These are phyloP conservation scores for Kwoniella shandongensis DNA, from an alignment of 768 basidiomycete genomes.

Conservation along the genomic window DNA sequence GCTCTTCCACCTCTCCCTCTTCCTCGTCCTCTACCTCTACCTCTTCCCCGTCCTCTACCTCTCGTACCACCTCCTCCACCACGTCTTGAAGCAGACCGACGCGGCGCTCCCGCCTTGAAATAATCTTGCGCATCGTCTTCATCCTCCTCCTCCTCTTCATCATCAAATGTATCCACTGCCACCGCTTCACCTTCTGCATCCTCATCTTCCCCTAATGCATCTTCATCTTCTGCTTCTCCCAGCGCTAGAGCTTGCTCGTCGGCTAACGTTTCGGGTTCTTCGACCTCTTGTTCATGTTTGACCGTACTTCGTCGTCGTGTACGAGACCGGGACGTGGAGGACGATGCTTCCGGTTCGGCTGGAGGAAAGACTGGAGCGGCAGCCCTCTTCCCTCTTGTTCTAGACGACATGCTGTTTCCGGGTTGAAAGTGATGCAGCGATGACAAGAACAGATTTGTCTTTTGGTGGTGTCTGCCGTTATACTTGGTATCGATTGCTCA, in stretches of 20 bases:
- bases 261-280: constrained; percentile 8
- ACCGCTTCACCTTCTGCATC: constrained; percentile 25
- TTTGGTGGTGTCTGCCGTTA: no score
- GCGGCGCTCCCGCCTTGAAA: neutral
- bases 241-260: constrained; percentile 14
- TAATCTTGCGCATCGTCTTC: constrained; percentile 20
- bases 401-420: constrained; percentile 14
- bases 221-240: constrained; percentile 25
- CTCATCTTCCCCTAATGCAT: constrained; percentile 9
- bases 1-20: constrained; percentile 4
- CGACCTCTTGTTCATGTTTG: constrained; percentile 9
- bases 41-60: constrained; percentile 6
- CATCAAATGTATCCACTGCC: no score
- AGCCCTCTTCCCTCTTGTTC: constrained; percentile 13
- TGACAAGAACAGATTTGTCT: neutral
- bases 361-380: neutral
- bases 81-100: constrained; percentile 3
- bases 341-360: constrained; percentile 6
- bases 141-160: constrained; percentile 13
- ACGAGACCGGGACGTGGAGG: no score
- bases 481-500: no score
- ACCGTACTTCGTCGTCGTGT: neutral
- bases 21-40: constrained; percentile 13
- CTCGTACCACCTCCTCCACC: no score
- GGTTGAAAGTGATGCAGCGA: no score